Evolutionary conservation across 2,329 filamentous ascomycete genomes (phyloP).

Genomic region (Gnomoniopsis sp.): DNA sequence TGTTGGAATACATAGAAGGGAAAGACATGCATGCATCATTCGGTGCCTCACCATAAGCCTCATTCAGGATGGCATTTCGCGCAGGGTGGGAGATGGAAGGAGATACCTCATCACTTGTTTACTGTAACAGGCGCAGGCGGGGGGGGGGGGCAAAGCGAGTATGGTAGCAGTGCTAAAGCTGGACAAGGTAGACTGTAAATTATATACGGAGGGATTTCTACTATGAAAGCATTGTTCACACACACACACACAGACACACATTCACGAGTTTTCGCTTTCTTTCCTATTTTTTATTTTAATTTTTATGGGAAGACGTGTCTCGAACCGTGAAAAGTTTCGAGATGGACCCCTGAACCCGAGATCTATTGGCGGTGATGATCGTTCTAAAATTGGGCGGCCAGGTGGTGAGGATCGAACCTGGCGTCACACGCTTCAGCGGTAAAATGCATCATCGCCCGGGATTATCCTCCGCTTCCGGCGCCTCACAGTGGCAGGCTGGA

Average conservation of each 20-base stretch:
- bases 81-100: neutral
- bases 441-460: neutral
- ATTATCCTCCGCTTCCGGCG: constrained; percentile 2
- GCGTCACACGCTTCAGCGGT: neutral
- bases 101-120: neutral
- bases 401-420: neutral
- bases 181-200: constrained; percentile 6
- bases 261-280: neutral
- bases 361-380: neutral
- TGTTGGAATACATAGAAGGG: constrained; percentile 1
- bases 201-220: constrained; percentile 3
- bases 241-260: no score
- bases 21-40: neutral
- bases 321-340: neutral
- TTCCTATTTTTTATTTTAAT: no score
- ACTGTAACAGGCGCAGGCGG: neutral
- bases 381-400: constrained; percentile 1
- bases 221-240: neutral
- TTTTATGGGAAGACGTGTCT: neutral
- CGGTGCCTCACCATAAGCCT: constrained; percentile 1
- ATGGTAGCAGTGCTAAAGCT: neutral
- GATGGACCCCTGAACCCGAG: neutral
- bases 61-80: neutral
- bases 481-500: neutral
- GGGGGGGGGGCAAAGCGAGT: neutral